Evolutionary conservation across 345 rosid genomes (phyloP).

Genomic region (Tarenaya hassleriana): DNA sequence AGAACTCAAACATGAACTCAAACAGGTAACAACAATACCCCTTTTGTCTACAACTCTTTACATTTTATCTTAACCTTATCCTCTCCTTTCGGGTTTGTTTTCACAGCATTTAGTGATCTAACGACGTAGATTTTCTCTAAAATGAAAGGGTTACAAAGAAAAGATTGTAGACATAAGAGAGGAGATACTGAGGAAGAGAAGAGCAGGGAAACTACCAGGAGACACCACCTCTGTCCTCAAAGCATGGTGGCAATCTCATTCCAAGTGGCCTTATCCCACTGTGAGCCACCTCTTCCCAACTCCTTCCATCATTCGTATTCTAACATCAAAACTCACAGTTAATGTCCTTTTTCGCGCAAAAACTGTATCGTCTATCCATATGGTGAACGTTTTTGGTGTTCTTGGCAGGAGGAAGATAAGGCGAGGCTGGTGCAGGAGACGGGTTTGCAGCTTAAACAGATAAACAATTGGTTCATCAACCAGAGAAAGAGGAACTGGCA

Average conservation of each 20-base stretch:
- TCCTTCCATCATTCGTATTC: not conserved
- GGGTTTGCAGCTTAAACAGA: slow-evolving; percentile 93
- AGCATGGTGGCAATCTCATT: slow-evolving; percentile 96
- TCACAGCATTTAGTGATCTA: slow-evolving; percentile 13
- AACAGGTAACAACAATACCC: slow-evolving; percentile 62
- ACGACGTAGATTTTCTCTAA: slow-evolving; percentile 12
- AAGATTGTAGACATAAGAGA: slow-evolving; percentile 90
- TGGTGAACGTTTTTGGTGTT: not conserved
- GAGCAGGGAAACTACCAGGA: slow-evolving; percentile 98
- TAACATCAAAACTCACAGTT: not conserved
- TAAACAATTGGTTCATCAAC: slow-evolving; percentile 97
- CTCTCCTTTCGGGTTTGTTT: not conserved
- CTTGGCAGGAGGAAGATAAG: slow-evolving; percentile 91
- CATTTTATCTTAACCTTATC: no score
- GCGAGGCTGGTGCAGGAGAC: slow-evolving; percentile 93
- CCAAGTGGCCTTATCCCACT: slow-evolving; percentile 99
- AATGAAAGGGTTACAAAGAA: slow-evolving; percentile 83
- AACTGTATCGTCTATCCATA: not conserved
- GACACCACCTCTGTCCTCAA: slow-evolving; percentile 90
- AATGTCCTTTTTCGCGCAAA: not conserved
- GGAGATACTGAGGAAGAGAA: slow-evolving; percentile 92
- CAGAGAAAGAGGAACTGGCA: slow-evolving; percentile 99
- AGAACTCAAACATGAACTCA: slow-evolving; percentile 89
- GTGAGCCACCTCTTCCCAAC: slow-evolving; percentile 35
- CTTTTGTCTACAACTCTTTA: no score